Conservation (phyloP, 1,284 basidiomycete species). For the Cryptococcus sp. region DNA sequence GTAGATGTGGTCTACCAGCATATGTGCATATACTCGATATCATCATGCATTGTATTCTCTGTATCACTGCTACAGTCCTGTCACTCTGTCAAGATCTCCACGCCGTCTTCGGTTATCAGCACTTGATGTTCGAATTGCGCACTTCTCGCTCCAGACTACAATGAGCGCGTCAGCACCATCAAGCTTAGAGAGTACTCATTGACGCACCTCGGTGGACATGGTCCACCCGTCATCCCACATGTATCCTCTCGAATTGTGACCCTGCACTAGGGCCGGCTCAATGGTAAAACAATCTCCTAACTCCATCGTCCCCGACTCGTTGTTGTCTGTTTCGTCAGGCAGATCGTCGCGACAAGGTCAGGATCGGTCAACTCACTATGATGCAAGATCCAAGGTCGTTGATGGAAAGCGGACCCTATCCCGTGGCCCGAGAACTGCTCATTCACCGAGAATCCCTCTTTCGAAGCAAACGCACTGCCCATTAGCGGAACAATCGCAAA, state of each 20-base stretch:
- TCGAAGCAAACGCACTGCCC: constrained; percentile 42
- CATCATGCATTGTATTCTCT: too few relatives aligned
- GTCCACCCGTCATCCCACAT: constrained; percentile 88
- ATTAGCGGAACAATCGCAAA: constrained; percentile 2
- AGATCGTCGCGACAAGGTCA: too few relatives aligned
- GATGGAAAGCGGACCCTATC: constrained; percentile 77
- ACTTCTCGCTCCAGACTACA: constrained; percentile 61
- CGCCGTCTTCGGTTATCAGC: constrained; percentile 68
- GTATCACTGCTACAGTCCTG: not conserved
- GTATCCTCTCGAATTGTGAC: constrained; percentile 59
- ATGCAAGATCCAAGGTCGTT: constrained; percentile 78
- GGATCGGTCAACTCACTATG: constrained; percentile 47
- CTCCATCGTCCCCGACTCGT: constrained; percentile 68
- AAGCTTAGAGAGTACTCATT: too few relatives aligned
- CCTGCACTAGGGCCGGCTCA: constrained; percentile 76
- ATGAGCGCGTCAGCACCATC: constrained; percentile 26
- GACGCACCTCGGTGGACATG: constrained; percentile 66
- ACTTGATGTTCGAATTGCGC: constrained; percentile 86
- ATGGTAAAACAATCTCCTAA: constrained; percentile 86
- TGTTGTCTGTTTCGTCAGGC: constrained; percentile 57
- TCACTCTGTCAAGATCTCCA: constrained; percentile 56
- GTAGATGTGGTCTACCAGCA: not conserved
- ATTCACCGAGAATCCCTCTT: constrained; percentile 59
- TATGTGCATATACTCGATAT: too few relatives aligned
- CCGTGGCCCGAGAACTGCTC: constrained; percentile 66